These are phyloP conservation scores for Calocybe cyanea DNA, from an alignment of 768 basidiomycete species.

Conservation along the genomic window DNA sequence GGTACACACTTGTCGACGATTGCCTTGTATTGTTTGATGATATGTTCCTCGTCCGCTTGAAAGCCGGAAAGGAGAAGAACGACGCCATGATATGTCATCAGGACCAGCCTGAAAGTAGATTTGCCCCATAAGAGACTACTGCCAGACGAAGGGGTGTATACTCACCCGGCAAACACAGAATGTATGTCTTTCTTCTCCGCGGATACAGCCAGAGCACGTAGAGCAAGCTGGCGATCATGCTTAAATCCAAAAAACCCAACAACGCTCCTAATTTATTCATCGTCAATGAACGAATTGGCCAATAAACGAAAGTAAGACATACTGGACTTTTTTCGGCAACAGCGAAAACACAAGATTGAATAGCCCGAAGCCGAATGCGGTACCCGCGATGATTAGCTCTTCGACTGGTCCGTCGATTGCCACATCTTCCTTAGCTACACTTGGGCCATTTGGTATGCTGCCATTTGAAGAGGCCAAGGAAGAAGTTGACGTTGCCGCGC, in stretches of 20 bases:
- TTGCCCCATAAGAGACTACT: not conserved
- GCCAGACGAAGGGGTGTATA: slow-evolving; percentile 6
- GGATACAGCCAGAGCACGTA: slow-evolving; percentile 65
- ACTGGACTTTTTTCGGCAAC: slow-evolving; percentile 70
- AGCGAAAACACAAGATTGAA: slow-evolving; percentile 82
- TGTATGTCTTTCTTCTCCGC: slow-evolving; percentile 69
- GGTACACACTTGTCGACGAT: slow-evolving; percentile 60
- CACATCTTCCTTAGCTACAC: not conserved
- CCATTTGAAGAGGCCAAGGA: slow-evolving; percentile 9
- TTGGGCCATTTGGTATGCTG: not conserved
- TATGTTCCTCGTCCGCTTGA: slow-evolving; percentile 67
- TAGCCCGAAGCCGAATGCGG: slow-evolving; percentile 72
- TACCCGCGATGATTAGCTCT: slow-evolving; percentile 69
- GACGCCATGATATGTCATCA: slow-evolving; percentile 79
- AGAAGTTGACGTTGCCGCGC: slow-evolving; percentile 17
- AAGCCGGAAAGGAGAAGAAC: slow-evolving; percentile 70
- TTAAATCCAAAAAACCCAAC: slow-evolving; percentile 78
- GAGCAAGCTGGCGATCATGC: slow-evolving; percentile 63
- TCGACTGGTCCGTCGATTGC: slow-evolving; percentile 57
- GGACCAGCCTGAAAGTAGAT: slow-evolving; percentile 45
- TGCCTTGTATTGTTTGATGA: slow-evolving; percentile 56
- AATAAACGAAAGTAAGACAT: slow-evolving; percentile 14
- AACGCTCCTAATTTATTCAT: slow-evolving; percentile 41
- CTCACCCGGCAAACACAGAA: slow-evolving; percentile 71
- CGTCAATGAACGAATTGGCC: not conserved